Evolutionary conservation across 352 stramenopile species (phyloP), one percentile per base, ranked within the genome.

Genomic region (Phytophthora pini): DNA sequence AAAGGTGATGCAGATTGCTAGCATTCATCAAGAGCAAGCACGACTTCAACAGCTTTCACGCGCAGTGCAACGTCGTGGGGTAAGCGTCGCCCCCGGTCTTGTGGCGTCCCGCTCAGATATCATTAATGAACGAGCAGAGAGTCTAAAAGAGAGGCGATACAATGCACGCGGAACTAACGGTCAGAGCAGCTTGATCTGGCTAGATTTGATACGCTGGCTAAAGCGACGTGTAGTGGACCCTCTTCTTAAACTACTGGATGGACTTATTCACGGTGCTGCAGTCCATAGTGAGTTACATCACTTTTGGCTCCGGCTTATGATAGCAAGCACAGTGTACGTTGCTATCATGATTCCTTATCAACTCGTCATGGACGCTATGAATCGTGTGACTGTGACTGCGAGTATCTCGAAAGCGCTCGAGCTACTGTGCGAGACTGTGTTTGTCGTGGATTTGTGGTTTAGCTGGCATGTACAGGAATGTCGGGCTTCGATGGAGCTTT

Each of bases 371-470:
- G 75, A 87, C 47, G 17, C 53, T 2, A 47, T 76, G 9, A 72
- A 77, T 15, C 68, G 61, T 20, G 59, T 60, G 3, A 51, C 34
- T 3, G 61, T 56, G 27, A 39, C 74, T 5, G 57, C 67, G 0
- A 62, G 69, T 17, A 58, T 15, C 3, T 56, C 68, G 2, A 79
- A 66, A 8, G 79, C 17, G 17, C 17, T 20, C 17, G 17, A 88
- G 57, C 64, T 73, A 10, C 34, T 54, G 1, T 82, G 75, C n/a
- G 75, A 87, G 32, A 20, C 85, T 24, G 34, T 81, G 9, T 88
- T 87, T 29, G 77, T 56, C 0, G 75, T 64, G 58, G 79, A 88
- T 60, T 83, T 88, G 29, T 88, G 77, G 80, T 64, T 85, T 22
- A 84, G 84, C 50, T 88, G 75, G 77, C 80, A 85, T 31, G 38